phyloP scores from a whole-genome alignment of 768 basidiomycete genomes.

The Tylopilus sp. region DNA sequence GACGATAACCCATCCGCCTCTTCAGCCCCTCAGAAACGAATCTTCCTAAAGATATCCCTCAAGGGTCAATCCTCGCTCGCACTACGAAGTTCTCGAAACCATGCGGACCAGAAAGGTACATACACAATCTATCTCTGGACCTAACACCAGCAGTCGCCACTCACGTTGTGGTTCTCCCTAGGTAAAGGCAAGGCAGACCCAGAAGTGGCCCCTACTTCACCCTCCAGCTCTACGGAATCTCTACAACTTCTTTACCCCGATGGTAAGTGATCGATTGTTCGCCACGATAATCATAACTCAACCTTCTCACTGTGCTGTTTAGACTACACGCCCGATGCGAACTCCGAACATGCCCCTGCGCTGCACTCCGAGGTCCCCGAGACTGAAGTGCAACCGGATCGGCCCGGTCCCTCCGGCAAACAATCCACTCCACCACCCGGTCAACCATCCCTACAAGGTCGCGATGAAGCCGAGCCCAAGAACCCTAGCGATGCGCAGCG shows the following conservation, averaged over 20 bases:
- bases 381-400: neutral
- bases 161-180: neutral
- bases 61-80: neutral
- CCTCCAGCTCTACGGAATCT: slow-evolving; percentile 8
- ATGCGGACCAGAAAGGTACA: slow-evolving; percentile 5
- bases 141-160: neutral
- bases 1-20: slow-evolving; percentile 3
- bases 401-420: neutral
- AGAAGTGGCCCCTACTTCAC: neutral
- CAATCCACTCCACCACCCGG: neutral
- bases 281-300: neutral
- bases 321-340: slow-evolving; percentile 5
- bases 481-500: neutral
- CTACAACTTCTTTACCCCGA: slow-evolving; percentile 9
- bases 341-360: neutral
- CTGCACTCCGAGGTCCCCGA: neutral
- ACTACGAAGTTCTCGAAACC: neutral
- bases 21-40: neutral
- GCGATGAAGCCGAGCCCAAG: neutral
- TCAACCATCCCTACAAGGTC: neutral
- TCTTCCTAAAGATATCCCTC: neutral
- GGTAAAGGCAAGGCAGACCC: slow-evolving; percentile 2
- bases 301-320: neutral
- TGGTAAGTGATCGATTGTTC: slow-evolving; percentile 1
- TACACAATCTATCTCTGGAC: neutral